Conservation (phyloP, 1,284 basidiomycete species). For the Ustilago loliicola region DNA sequence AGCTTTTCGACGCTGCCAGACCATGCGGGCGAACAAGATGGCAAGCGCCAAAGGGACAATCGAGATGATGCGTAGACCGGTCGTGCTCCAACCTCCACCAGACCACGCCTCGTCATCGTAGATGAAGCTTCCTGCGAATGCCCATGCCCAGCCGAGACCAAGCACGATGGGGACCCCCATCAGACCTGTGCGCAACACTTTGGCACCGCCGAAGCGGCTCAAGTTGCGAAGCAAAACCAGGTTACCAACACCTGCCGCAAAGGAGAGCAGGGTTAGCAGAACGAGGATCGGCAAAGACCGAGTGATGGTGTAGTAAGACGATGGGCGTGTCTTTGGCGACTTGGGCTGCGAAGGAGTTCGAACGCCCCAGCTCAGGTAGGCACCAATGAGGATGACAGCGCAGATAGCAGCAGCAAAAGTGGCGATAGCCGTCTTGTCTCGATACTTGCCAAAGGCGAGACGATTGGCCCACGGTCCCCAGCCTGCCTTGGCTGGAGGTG, state of each 20-base stretch:
- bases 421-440: slow-evolving; percentile 60
- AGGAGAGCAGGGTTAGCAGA: slow-evolving; percentile 81
- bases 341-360: slow-evolving; percentile 45
- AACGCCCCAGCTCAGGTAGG: slow-evolving; percentile 42
- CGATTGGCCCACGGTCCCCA: slow-evolving; percentile 57
- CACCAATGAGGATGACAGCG: slow-evolving; percentile 50
- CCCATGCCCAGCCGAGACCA: slow-evolving; percentile 85
- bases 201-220: slow-evolving; percentile 49
- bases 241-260: slow-evolving; percentile 82
- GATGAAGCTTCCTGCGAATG: slow-evolving; percentile 89
- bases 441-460: slow-evolving; percentile 58
- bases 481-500: slow-evolving; percentile 45
- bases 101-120: slow-evolving; percentile 79
- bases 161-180: slow-evolving; percentile 79
- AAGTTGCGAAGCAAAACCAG: slow-evolving; percentile 57
- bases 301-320: slow-evolving; percentile 74
- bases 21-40: slow-evolving; percentile 79
- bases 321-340: slow-evolving; percentile 56
- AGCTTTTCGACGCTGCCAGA: slow-evolving; percentile 78
- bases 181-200: slow-evolving; percentile 52
- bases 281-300: slow-evolving; percentile 87
- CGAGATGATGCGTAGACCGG: slow-evolving; percentile 85
- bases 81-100: slow-evolving; percentile 81
- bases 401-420: slow-evolving; percentile 45
- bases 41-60: slow-evolving; percentile 81